Conservation (phyloP, 73 alveolate species). For the Halteria grandinella region DNA sequence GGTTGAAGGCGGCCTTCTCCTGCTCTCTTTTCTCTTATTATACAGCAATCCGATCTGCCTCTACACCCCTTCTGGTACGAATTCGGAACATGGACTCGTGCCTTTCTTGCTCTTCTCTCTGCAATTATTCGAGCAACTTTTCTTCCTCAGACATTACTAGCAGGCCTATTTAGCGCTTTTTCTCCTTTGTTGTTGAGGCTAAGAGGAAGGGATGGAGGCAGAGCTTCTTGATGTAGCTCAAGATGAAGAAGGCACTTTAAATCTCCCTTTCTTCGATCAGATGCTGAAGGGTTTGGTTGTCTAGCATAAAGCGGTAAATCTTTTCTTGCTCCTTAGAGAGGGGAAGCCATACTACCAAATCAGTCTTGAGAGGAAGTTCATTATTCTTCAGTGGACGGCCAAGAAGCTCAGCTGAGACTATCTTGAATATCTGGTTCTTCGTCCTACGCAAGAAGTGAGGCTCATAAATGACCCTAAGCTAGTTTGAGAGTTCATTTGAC, state of each 20-base stretch:
- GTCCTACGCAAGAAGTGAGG: slow-evolving; percentile 76
- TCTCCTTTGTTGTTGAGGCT: neutral
- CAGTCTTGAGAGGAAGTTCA: slow-evolving; percentile 82
- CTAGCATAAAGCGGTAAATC: slow-evolving; percentile 68
- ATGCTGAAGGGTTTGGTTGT: slow-evolving; percentile 57
- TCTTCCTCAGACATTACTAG: slow-evolving; percentile 25
- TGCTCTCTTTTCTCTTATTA: neutral
- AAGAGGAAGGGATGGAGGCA: slow-evolving; percentile 66
- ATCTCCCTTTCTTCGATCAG: slow-evolving; percentile 43
- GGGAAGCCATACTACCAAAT: slow-evolving; percentile 80
- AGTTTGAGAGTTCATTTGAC: slow-evolving; percentile 59
- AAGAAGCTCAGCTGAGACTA: slow-evolving; percentile 48
- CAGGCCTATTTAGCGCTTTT: slow-evolving; percentile 18
- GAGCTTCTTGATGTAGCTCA: slow-evolving; percentile 57
- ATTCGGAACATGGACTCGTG: neutral
- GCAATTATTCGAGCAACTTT: slow-evolving; percentile 11
- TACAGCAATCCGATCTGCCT: neutral
- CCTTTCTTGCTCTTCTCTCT: neutral
- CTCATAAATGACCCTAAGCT: slow-evolving; percentile 60
- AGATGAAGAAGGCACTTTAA: slow-evolving; percentile 52
- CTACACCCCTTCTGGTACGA: neutral
- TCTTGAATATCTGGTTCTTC: slow-evolving; percentile 65
- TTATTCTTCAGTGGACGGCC: slow-evolving; percentile 13
- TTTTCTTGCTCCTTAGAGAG: slow-evolving; percentile 68
- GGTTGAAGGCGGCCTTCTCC: slow-evolving; percentile 19